A percentile compares a stretch with the other conserved stretches of the same genome.
phyloP scores from a whole-genome alignment of 805 yeast species.

The Phaffomyces thermotolerans region DNA sequence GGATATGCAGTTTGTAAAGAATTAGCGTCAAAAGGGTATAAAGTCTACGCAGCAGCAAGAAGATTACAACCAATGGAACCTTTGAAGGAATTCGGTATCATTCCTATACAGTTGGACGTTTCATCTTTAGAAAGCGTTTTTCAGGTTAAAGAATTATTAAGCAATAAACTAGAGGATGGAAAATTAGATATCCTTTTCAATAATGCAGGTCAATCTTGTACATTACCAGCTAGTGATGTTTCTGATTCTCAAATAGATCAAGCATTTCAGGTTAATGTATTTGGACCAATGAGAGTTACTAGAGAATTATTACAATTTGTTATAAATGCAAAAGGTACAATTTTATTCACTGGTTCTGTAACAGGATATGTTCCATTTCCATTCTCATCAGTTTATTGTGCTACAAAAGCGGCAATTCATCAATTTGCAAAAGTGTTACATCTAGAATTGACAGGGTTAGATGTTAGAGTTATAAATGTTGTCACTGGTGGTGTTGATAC shows the following conservation, averaged over 20 bases:
- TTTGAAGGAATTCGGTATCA: constrained; percentile 34
- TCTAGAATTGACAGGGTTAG: constrained; percentile 64
- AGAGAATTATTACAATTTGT: constrained; percentile 49
- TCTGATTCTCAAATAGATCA: constrained; percentile 43
- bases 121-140: constrained; percentile 41
- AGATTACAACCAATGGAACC: constrained; percentile 53
- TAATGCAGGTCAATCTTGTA: constrained; percentile 74
- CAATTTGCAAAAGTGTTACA: constrained; percentile 58
- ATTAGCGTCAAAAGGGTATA: constrained; percentile 43
- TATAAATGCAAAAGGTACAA: constrained; percentile 59
- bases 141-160: constrained; percentile 36
- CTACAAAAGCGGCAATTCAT: constrained; percentile 72
- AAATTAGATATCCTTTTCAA: constrained; percentile 57
- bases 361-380: constrained; percentile 66
- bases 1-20: constrained; percentile 44
- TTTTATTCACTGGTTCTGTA: constrained; percentile 69
- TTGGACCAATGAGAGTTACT: constrained; percentile 59
- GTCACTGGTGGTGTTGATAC: constrained; percentile 75
- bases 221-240: constrained; percentile 64
- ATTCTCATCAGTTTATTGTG: constrained; percentile 56
- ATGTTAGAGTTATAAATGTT: constrained; percentile 60
- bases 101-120: constrained; percentile 51
- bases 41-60: constrained; percentile 71
- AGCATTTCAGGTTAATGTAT: constrained; percentile 59
- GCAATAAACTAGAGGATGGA: constrained; percentile 34